phyloP scores from a whole-genome alignment of 2,329 filamentous ascomycete species.

The Trichoderma endophyticum region DNA sequence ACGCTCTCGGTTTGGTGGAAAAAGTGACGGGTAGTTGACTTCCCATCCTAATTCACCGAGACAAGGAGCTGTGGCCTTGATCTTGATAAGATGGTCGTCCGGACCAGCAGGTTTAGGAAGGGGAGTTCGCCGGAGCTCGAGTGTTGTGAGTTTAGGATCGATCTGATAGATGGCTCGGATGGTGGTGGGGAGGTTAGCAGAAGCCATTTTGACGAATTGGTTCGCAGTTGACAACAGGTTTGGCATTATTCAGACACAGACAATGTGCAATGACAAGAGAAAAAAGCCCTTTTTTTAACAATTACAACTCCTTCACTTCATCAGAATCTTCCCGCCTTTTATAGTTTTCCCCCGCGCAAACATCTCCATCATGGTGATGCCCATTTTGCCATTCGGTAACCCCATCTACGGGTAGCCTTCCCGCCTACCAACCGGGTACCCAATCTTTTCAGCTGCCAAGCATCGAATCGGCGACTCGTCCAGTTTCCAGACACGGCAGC shows the following conservation, averaged over 20 bases:
- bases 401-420: not conserved
- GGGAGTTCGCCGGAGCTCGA: slow-evolving; percentile 23
- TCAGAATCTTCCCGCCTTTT: not conserved
- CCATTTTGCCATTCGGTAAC: not conserved
- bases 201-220: slow-evolving; percentile 5
- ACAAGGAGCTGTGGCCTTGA: slow-evolving; percentile 34
- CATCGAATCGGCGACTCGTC: not conserved
- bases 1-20: slow-evolving; percentile 25
- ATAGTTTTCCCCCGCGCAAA: not conserved
- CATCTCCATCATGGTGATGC: not conserved
- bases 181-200: slow-evolving; percentile 16
- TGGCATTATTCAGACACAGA: not conserved
- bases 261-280: not conserved
- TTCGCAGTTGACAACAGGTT: not conserved
- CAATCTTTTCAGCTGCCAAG: not conserved
- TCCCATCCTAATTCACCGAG: slow-evolving; percentile 35
- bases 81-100: slow-evolving; percentile 31
- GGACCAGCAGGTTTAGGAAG: slow-evolving; percentile 24
- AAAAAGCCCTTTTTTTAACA: not conserved
- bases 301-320: too few species aligned
- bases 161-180: slow-evolving; percentile 28
- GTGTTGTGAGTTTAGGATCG: slow-evolving; percentile 22
- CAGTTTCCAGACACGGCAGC: not conserved
- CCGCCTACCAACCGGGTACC: not conserved
- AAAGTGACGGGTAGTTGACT: slow-evolving; percentile 23